Percentiles rank a stretch among this genome's conserved stretches.
Conservation (phyloP, 805 yeast genomes). For the Nadsonia fulvescens region DNA sequence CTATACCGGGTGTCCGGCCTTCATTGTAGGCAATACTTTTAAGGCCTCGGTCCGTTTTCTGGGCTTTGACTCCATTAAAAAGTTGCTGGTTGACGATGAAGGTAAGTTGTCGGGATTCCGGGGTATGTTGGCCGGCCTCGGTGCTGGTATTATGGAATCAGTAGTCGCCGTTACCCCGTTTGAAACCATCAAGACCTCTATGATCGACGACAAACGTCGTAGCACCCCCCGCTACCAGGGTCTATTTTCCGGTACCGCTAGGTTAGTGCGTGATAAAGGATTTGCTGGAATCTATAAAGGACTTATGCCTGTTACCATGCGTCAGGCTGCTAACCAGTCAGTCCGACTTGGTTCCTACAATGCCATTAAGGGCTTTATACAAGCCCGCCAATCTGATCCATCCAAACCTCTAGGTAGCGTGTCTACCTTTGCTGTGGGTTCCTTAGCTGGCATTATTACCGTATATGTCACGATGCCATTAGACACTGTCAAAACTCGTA, state of each 20-base stretch:
- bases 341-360: conserved; percentile 89
- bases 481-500: conserved; percentile 89
- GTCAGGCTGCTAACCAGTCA: conserved; percentile 93
- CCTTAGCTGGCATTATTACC: conserved; percentile 75
- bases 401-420: conserved; percentile 58
- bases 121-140: conserved; percentile 92
- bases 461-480: conserved; percentile 91
- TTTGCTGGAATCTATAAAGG: conserved; percentile 75
- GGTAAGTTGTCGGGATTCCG: conserved; percentile 80
- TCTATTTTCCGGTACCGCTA: conserved; percentile 40
- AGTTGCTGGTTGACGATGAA: conserved; percentile 55
- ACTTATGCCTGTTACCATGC: conserved; percentile 75
- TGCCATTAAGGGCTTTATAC: conserved; percentile 63
- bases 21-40: conserved; percentile 87
- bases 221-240: conserved; percentile 58
- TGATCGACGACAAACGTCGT: conserved; percentile 81
- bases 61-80: conserved; percentile 80
- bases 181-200: conserved; percentile 88
- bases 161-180: conserved; percentile 92
- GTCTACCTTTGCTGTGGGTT: conserved; percentile 76
- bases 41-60: conserved; percentile 91
- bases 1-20: conserved; percentile 93
- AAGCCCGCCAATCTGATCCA: conserved; percentile 51
- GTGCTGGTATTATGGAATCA: conserved; percentile 88
- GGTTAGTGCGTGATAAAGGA: conserved; percentile 61